Percentiles rank a stretch among this genome's conserved stretches.
Conservation (phyloP, 2,329 filamentous ascomycete genomes). For the Gnomoniopsis sp. region DNA sequence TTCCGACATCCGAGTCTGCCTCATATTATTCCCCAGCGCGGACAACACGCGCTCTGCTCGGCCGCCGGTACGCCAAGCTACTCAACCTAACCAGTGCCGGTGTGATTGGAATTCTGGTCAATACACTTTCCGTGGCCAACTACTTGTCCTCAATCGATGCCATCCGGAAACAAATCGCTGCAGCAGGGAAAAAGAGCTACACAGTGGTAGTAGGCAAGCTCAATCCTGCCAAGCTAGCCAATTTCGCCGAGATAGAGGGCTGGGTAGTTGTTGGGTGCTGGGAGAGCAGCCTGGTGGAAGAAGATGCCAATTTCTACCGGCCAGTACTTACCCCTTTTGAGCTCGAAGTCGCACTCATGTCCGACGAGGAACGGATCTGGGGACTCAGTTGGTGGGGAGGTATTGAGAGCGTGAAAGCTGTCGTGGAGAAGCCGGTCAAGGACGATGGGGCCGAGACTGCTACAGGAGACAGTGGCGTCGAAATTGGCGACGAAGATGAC, state of each 20-base stretch:
- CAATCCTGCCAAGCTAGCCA: constrained; percentile 92
- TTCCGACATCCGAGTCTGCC: constrained; percentile 52
- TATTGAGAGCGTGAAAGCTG: constrained; percentile 65
- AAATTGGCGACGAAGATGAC: constrained; percentile 56
- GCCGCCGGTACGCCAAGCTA: constrained; percentile 84
- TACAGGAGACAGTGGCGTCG: constrained; percentile 9
- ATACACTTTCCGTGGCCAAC: constrained; percentile 88
- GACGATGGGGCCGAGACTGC: constrained; percentile 23
- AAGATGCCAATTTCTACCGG: constrained; percentile 75
- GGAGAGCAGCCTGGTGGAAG: constrained; percentile 91
- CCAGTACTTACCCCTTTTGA: constrained; percentile 96
- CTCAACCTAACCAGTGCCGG: constrained; percentile 76
- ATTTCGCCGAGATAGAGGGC: constrained; percentile 91
- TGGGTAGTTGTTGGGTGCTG: constrained; percentile 98
- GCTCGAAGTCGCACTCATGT: constrained; percentile 71
- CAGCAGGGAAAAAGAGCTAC: constrained; percentile 90
- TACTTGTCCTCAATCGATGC: constrained; percentile 78
- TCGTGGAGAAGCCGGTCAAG: constrained; percentile 25
- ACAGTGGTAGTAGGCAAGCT: constrained; percentile 95
- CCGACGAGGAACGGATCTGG: constrained; percentile 77
- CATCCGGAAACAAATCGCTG: constrained; percentile 68
- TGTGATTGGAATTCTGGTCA: constrained; percentile 91
- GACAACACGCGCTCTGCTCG: constrained; percentile 57
- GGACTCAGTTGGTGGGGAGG: constrained; percentile 85
- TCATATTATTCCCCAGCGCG: constrained; percentile 46